phyloP scores from a whole-genome alignment of 2,329 filamentous ascomycete genomes.

The Setomelanomma holmii region DNA sequence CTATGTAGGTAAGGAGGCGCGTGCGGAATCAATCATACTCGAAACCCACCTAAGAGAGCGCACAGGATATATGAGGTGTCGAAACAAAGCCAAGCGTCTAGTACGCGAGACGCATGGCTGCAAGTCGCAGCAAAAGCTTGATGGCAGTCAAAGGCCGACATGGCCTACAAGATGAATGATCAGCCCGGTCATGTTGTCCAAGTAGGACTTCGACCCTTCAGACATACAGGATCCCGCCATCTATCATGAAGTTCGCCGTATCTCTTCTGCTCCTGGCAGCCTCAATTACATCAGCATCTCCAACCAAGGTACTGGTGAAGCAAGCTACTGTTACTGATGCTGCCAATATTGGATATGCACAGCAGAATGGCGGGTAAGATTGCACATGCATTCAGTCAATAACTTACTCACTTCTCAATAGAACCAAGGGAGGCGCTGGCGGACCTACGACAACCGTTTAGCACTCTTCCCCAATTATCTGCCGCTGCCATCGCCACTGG shows the following conservation, averaged over 20 bases:
- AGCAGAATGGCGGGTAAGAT: constrained; percentile 51
- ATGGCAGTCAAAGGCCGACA: constrained; percentile 10
- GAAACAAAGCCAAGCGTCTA: constrained; percentile 2
- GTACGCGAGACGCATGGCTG: not conserved
- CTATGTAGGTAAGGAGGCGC: not conserved
- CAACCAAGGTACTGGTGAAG: constrained; percentile 18
- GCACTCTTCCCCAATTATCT: constrained; percentile 58
- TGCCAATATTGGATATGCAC: constrained; percentile 51
- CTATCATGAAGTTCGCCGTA: constrained; percentile 19
- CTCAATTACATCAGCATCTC: constrained; percentile 16
- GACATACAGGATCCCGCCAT: not conserved
- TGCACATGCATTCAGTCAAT: not conserved
- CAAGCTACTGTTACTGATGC: constrained; percentile 22
- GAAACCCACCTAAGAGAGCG: constrained; percentile 20
- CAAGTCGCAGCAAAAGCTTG: not conserved
- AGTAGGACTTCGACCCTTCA: not conserved
- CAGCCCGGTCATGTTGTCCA: not conserved
- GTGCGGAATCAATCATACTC: not conserved
- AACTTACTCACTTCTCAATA: not conserved
- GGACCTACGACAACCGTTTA: constrained; percentile 63
- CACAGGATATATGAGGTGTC: constrained; percentile 8
- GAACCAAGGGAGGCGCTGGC: constrained; percentile 62
- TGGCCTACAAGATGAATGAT: constrained; percentile 5
- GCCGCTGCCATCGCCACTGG: constrained; percentile 51
- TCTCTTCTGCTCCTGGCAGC: constrained; percentile 15